These are phyloP conservation scores for Haplosporangium sp. DNA, from an alignment of 371 early-diverging fungal species.

Conservation along the genomic window DNA sequence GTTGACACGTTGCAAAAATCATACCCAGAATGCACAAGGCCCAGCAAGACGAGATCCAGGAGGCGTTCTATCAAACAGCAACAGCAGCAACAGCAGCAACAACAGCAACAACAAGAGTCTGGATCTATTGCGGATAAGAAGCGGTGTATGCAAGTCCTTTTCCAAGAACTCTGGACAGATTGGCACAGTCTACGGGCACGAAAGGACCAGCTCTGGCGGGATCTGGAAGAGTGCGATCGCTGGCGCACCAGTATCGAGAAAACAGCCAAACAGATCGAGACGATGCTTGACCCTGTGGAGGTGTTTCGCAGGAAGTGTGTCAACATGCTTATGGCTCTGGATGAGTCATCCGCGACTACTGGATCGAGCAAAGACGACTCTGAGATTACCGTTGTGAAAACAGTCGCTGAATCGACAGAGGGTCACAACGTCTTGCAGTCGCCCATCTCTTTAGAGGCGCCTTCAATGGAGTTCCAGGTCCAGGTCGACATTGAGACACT, in stretches of 20 bases:
- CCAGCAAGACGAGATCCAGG: slow-evolving; percentile 13
- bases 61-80: slow-evolving; percentile 21
- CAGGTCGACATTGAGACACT: slow-evolving; percentile 27
- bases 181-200: slow-evolving; percentile 24
- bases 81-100: not conserved
- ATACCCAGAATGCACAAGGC: slow-evolving; percentile 43
- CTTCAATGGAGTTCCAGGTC: not conserved
- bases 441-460: not conserved
- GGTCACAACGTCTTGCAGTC: not conserved
- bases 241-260: slow-evolving; percentile 49
- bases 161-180: slow-evolving; percentile 23
- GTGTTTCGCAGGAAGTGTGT: slow-evolving; percentile 43
- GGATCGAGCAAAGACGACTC: not conserved
- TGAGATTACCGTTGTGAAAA: no score
- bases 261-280: slow-evolving; percentile 48
- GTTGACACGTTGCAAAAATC: slow-evolving; percentile 40
- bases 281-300: slow-evolving; percentile 52
- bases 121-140: slow-evolving; percentile 47
- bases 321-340: slow-evolving; percentile 31
- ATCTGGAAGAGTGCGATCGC: slow-evolving; percentile 41
- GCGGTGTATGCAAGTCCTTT: slow-evolving; percentile 17
- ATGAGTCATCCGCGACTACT: not conserved
- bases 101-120: slow-evolving; percentile 10
- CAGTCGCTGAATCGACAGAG: not conserved
- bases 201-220: slow-evolving; percentile 53